Percentiles rank a stretch among this genome's conserved stretches.
Conservation (phyloP, 768 basidiomycete genomes). For the Trichaptum fuscoviolaceum region DNA sequence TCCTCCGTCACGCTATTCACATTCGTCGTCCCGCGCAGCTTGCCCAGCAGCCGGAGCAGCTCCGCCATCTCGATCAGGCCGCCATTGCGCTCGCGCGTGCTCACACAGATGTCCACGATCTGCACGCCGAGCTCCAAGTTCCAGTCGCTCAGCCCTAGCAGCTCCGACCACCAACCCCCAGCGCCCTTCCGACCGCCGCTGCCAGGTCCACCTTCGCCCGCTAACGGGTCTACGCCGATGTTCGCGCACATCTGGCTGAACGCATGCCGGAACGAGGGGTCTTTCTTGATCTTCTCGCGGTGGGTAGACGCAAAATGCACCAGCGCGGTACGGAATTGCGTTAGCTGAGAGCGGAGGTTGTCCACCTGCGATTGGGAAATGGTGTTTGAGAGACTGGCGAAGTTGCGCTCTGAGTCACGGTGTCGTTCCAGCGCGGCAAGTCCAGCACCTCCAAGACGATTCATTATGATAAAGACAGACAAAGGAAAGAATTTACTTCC, state of each 20-base stretch:
- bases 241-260: constrained; percentile 96
- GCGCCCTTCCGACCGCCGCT: neutral
- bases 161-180: constrained; percentile 90
- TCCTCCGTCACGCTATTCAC: constrained; percentile 76
- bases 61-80: constrained; percentile 89
- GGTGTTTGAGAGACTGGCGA: constrained; percentile 72
- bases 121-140: constrained; percentile 94
- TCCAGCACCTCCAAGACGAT: constrained; percentile 75
- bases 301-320: constrained; percentile 77
- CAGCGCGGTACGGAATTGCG: constrained; percentile 78
- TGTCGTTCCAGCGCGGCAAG: constrained; percentile 89
- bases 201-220: constrained; percentile 57
- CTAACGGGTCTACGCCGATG: constrained; percentile 92
- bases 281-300: constrained; percentile 74
- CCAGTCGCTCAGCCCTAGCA: constrained; percentile 89
- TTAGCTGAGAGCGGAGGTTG: constrained; percentile 74
- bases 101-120: constrained; percentile 88
- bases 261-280: constrained; percentile 83
- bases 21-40: constrained; percentile 53
- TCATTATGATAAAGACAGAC: constrained; percentile 40
- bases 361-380: constrained; percentile 75
- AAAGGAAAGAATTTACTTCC: neutral
- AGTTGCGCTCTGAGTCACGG: constrained; percentile 74
- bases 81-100: constrained; percentile 84
- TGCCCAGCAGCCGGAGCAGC: constrained; percentile 71